Percentiles rank a stretch among this genome's conserved stretches.
phyloP scores from a whole-genome alignment of 2,329 filamentous ascomycete species.

The Pseudogymnoascus sp. region DNA sequence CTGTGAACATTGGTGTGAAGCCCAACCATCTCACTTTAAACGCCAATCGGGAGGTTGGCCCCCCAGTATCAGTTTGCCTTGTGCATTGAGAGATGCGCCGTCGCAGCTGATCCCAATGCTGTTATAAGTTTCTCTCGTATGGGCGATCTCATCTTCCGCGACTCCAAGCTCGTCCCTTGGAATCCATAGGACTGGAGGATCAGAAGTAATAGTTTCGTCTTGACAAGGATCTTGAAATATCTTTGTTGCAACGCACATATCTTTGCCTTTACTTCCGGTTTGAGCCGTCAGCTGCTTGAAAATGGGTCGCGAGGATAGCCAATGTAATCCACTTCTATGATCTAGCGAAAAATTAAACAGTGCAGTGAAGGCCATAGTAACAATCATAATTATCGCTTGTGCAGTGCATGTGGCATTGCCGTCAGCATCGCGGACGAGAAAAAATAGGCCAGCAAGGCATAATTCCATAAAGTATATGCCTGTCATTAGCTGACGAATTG shows the following conservation, averaged over 20 bases:
- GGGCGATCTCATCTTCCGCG: background rate
- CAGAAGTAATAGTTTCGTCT: background rate
- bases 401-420: background rate
- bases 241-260: background rate
- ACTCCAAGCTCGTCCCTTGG: background rate
- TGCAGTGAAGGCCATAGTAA: constrained; percentile 7
- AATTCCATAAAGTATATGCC: constrained; percentile 12
- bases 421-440: constrained; percentile 8
- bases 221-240: background rate
- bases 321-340: constrained; percentile 39
- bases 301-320: background rate
- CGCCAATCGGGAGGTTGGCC: background rate
- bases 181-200: constrained; percentile 36
- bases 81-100: background rate
- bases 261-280: background rate
- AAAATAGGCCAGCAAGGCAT: constrained; percentile 10
- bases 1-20: background rate
- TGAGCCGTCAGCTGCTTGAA: background rate
- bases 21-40: background rate
- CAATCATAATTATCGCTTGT: constrained; percentile 9
- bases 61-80: background rate
- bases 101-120: background rate
- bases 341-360: constrained; percentile 42
- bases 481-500: constrained; percentile 9
- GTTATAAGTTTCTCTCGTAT: background rate